phyloP scores from a whole-genome alignment of 352 stramenopile species.

The Elongisporangium prolatum region DNA sequence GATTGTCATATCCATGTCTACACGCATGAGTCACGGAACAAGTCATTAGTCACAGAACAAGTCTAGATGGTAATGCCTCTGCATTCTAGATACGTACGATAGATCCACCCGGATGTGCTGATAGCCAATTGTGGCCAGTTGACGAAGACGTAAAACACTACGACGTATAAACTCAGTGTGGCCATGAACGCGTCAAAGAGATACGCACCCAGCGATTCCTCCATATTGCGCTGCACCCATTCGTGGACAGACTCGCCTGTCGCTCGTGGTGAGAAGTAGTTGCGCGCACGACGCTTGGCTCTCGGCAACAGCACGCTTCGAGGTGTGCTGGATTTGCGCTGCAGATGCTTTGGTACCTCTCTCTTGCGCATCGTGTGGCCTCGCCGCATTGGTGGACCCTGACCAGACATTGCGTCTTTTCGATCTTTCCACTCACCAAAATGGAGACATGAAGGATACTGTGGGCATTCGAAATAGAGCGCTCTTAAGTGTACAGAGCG shows the following conservation, averaged over 20 bases:
- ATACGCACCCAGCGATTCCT: conserved; percentile 51
- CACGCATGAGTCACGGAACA: not conserved
- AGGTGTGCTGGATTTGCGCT: conserved; percentile 26
- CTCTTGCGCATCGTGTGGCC: not conserved
- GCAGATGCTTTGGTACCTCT: conserved; percentile 28
- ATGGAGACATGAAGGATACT: not conserved
- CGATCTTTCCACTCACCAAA: not conserved
- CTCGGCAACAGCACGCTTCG: conserved; percentile 27
- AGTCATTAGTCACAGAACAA: not conserved
- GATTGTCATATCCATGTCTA: conserved; percentile 51
- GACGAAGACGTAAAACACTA: conserved; percentile 54
- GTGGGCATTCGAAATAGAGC: too few species aligned
- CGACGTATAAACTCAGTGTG: conserved; percentile 55
- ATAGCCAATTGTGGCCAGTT: conserved; percentile 50
- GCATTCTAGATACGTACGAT: too few species aligned
- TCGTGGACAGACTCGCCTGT: conserved; percentile 46
- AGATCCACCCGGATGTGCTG: conserved; percentile 27
- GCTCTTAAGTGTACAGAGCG: too few species aligned
- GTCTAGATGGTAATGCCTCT: too few species aligned
- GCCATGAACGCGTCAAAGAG: conserved; percentile 36
- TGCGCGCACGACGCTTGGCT: conserved; percentile 23
- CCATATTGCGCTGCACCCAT: conserved; percentile 72
- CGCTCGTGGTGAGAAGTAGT: conserved; percentile 28
- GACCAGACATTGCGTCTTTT: not conserved
- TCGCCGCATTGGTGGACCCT: not conserved